Evolutionary conservation across 2,329 filamentous ascomycete genomes (phyloP), one percentile per base, ranked within the genome.

Genomic region (Plenodomus tracheiphilus): DNA sequence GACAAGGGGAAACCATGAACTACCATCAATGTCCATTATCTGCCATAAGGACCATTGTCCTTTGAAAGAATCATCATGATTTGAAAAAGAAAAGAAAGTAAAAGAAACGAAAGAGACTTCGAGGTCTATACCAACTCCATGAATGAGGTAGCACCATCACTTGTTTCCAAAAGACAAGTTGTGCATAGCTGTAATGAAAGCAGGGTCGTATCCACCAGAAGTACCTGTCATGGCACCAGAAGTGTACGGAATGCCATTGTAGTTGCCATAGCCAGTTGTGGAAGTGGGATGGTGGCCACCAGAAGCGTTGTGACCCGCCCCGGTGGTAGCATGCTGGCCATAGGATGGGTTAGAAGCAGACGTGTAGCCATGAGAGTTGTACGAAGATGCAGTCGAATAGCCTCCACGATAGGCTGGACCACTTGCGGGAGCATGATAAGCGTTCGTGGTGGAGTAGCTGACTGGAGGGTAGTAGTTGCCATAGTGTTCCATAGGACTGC

Each of bases 401-500:
- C 58, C 58, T 30, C 62, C 59, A 40, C 62, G 58, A 35, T 62
- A 64, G 13, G 62, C 47, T 2, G 64, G 41, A 28, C 50, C 53
- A 43, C 57, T 61, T 2, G 61, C 46, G 9, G 59, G 32, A 25
- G 45, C 40, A 40, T 64, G 61, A 47, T 64, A 66, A 10, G 57
- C 49, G 13, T 62, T 51, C 2, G 59, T 58, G n/a, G 56, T 47
- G 16, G 57, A 55, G 35, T 64, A 70, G 11, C 49, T 53, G 15
- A 54, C 46, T 1, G 66, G 65, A 3, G 68, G 65, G 34, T 68
- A 70, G 32, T 68, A 70, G 51, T 64, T 69, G 8, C 47, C 61
- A 17, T 60, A 62, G 21, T 62, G 68, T 43, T 67, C 66, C 65
- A 69, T 69, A 2, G 65, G 68, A 22, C 60, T 69, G 8, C 65